Base-by-base conservation (phyloP, 306 rosid genomes). In the Lotus japonicus region DNA sequence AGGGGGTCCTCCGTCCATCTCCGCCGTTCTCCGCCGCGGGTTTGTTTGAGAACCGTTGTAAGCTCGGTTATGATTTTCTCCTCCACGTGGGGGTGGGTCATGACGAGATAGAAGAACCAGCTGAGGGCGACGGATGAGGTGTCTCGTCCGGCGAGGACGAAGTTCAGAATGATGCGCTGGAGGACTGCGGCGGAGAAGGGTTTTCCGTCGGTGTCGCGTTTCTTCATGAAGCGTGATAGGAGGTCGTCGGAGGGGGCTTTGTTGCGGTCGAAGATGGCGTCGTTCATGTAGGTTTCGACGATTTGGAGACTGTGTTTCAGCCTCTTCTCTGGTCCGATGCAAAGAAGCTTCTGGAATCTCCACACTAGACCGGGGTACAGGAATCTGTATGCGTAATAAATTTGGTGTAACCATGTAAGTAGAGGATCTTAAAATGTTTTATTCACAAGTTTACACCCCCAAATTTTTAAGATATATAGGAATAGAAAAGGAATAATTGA, bases 141-240 rank as follows among this genome's bases (percentile, higher is more conserved):
- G 89, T 92, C 98, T 15, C 97, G 83, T 5, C 98, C 98, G 39
- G 98, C 98, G 60, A 92, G 92, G 83, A 89, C 80, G 76, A 92
- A 92, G 81, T 89, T 92, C 26, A 92, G 65, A 2, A 92, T 83
- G 15, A 92, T 92, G 17, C 83, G 95, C 21, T 87, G 96, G 21
- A 92, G 88, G 1, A 80, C 84, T 0, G 81, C 8, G 18, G 71
- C 0, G 2, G 85, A 61, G 63, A 92, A 81, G 12, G 74, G 73
- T 33, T 81, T 82, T 2, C 96, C 96, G 33, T 79, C 18, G 9
- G 68, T 77, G 71, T 88, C 95, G 14, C 81, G 83, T 28, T 89
- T 89, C 62, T 84, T 89, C 89, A 89, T 68, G 85, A 92, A 92
- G 21, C 98, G 88, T 0, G 98, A 92, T 3, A 89, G 73, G 11